Evolutionary conservation across 2,329 filamentous ascomycete genomes (phyloP).

Genomic region (Seiridium cupressi): DNA sequence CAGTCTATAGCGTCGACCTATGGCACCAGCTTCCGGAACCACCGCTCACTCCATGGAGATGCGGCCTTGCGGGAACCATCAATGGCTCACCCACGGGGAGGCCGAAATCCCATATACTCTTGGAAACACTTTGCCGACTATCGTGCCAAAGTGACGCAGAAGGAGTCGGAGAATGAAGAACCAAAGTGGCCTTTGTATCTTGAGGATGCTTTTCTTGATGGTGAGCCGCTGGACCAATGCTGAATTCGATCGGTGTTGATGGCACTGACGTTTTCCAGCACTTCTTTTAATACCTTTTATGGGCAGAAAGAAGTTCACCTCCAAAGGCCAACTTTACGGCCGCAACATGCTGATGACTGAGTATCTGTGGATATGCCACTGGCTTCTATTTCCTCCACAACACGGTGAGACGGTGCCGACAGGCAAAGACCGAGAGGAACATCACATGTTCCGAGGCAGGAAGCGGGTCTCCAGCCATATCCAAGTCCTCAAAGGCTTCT

Average conservation of each 20-base stretch:
- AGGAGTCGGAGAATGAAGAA: constrained; percentile 58
- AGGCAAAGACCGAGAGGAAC: constrained; percentile 39
- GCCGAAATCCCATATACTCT: constrained; percentile 58
- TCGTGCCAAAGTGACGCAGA: constrained; percentile 62
- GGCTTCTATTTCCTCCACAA: constrained; percentile 39
- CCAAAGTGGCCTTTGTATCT: constrained; percentile 61
- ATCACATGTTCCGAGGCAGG: constrained; percentile 34
- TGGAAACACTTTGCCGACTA: constrained; percentile 65
- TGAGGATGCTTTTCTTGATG: constrained; percentile 66
- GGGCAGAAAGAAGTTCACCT: constrained; percentile 65
- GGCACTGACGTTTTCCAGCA: constrained; percentile 36
- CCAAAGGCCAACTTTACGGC: constrained; percentile 61
- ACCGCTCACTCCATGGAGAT: constrained; percentile 31
- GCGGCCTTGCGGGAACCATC: constrained; percentile 28
- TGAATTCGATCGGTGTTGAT: background rate
- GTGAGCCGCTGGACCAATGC: constrained; percentile 40
- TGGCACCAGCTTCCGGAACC: constrained; percentile 29
- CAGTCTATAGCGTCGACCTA: constrained; percentile 52
- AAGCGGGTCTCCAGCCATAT: constrained; percentile 72
- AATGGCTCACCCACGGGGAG: constrained; percentile 29
- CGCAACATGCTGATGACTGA: constrained; percentile 70
- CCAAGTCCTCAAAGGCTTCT: constrained; percentile 67
- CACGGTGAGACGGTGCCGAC: constrained; percentile 40
- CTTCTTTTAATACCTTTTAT: constrained; percentile 65
- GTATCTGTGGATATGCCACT: constrained; percentile 60